These are phyloP conservation scores for Naganishia liquefaciens DNA, from an alignment of 1,284 basidiomycete genomes.

Conservation along the genomic window DNA sequence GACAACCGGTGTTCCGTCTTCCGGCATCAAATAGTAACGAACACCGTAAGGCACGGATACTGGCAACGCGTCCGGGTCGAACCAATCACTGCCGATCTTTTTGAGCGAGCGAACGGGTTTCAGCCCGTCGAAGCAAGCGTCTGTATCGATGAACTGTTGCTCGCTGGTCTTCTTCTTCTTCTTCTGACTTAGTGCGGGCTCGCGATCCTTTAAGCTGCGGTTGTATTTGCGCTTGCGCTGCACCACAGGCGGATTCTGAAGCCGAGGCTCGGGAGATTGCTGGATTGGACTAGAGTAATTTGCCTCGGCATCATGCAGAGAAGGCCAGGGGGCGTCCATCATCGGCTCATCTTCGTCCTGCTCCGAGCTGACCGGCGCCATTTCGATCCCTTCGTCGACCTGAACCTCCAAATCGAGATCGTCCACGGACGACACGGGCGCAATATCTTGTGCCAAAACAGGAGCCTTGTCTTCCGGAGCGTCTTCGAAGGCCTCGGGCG, in stretches of 20 bases:
- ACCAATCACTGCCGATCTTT: constrained; percentile 3
- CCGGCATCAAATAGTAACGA: constrained; percentile 17
- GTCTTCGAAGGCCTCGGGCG: background rate
- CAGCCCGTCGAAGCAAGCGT: constrained; percentile 9
- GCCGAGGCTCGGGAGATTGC: background rate
- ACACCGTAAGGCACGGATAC: constrained; percentile 17
- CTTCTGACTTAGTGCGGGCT: background rate
- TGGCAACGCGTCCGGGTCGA: constrained; percentile 7
- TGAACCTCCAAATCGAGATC: constrained; percentile 9
- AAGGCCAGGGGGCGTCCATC: constrained; percentile 14
- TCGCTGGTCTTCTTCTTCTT: background rate
- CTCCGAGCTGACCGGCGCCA: background rate
- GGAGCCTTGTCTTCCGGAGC: background rate
- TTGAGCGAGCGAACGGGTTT: constrained; percentile 1
- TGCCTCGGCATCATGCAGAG: constrained; percentile 18
- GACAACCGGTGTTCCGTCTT: constrained; percentile 15
- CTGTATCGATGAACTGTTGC: constrained; percentile 1
- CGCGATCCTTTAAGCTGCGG: background rate
- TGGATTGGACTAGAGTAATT: background rate
- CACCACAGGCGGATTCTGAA: background rate
- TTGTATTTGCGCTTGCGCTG: constrained; percentile 12
- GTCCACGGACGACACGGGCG: background rate
- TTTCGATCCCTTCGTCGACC: background rate
- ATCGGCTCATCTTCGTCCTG: constrained; percentile 5
- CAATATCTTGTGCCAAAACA: background rate